phyloP scores from a whole-genome alignment of 2,329 filamentous ascomycete species.

The Fonsecaea pedrosoi region DNA sequence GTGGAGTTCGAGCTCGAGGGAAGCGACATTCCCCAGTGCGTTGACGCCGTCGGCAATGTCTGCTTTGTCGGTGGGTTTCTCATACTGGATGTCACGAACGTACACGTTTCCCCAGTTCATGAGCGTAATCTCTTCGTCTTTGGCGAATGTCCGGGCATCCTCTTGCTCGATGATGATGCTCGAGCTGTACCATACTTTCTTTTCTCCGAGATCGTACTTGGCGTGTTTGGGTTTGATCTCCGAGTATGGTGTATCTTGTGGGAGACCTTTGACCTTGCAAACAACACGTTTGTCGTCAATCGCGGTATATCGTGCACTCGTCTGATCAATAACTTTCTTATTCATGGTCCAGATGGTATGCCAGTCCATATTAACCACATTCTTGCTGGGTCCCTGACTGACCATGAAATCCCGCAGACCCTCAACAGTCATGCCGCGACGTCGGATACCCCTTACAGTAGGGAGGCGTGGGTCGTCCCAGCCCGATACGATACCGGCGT shows the following conservation, averaged over 20 bases:
- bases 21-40: slow-evolving; percentile 62
- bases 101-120: slow-evolving; percentile 46
- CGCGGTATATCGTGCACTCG: slow-evolving; percentile 44
- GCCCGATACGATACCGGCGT: slow-evolving; percentile 56
- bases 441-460: slow-evolving; percentile 58
- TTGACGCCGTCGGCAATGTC: slow-evolving; percentile 37
- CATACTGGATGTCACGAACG: slow-evolving; percentile 38
- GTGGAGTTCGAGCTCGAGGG: slow-evolving; percentile 76
- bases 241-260: slow-evolving; percentile 55
- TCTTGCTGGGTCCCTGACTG: slow-evolving; percentile 57
- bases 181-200: slow-evolving; percentile 44
- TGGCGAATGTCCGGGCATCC: slow-evolving; percentile 44
- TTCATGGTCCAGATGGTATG: slow-evolving; percentile 63
- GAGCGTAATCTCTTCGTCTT: slow-evolving; percentile 46
- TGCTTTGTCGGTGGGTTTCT: slow-evolving; percentile 30
- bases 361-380: slow-evolving; percentile 59
- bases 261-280: slow-evolving; percentile 63
- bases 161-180: slow-evolving; percentile 45
- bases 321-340: slow-evolving; percentile 83
- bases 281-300: slow-evolving; percentile 42
- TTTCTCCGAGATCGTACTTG: slow-evolving; percentile 46
- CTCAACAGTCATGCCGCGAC: slow-evolving; percentile 58
- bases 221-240: slow-evolving; percentile 44
- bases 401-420: slow-evolving; percentile 59
- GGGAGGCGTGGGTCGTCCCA: slow-evolving; percentile 61